Base-by-base conservation (phyloP, 306 rosid genomes). In the Vachellia collinsii region DNA sequence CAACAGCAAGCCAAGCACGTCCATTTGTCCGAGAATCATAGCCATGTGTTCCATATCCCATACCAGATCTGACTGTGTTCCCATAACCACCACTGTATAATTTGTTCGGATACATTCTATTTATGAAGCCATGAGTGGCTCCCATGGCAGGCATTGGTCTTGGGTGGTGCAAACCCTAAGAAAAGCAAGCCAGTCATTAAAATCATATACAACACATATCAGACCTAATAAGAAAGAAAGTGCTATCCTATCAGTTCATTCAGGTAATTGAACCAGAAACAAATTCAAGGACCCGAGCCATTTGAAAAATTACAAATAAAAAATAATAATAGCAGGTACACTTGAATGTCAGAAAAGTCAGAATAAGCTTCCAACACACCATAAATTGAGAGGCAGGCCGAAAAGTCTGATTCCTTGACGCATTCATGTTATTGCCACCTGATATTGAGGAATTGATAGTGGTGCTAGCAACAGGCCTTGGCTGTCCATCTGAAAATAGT, bases 151-250 rank as follows among this genome's bases (percentile, higher is more conserved):
- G 88, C 80, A 94, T 76, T 46, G 97, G 97, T 78, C 97, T 91
- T 12, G 97, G 97, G 65, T 93, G 97, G 70, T 90, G 97, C 88
- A 91, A 80, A n/a, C 97, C 97, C 99, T 94, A 56, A 1, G 0
- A 66, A 53, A 53, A 25, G 5, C 65, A 3, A 19, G 36, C 20
- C 59, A 4, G 11, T 16, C 53, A 19, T n/a, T n/a, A 20, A 77
- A 43, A 48, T 59, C 59, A 25, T 46, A 7, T 4, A 50, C 5
- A 22, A 48, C 3, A 70, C 39, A 39, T 39, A 76, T 16, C 11
- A 16, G 34, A 34, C 38, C 8, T 20, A 54, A 19, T 14, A 22
- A 9, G 3, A 1, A 8, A 58, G 10, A 67, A 72, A 59, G 11
- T 6, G 2, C 3, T 17, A 1, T 62, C 36, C 37, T 10, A 25